Base-by-base conservation (phyloP, 345 rosid genomes). In the Hibiscus trionum region DNA sequence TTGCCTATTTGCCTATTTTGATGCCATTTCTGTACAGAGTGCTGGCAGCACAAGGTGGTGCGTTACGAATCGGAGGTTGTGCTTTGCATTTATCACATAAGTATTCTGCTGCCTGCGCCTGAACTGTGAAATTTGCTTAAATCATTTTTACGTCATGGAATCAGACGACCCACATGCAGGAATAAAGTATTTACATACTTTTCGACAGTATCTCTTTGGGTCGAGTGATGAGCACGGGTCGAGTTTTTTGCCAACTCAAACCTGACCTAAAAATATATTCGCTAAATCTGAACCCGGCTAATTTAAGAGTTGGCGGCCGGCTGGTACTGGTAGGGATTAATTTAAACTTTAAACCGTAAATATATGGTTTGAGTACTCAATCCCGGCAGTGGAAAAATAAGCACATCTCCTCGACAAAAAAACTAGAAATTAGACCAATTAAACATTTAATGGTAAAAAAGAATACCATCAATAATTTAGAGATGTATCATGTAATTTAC, bases 21-120 rank as follows among this genome's bases (percentile, higher is more conserved):
- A 90, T 90, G 71, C 97, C 90, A 49, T 82, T 76, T 81, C 91
- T 89, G 77, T 84, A 91, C 74, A 80, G 24, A 73, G 66, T 77
- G 82, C 88, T 87, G 17, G 88, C 91, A 16, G 72, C 56, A 59
- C 50, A 73, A 37, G 77, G 62, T 49, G 52, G 33, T 76, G 49
- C 83, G 67, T 66, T 64, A 66, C 61, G 67, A 66, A 65, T 24
- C 17, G 61, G 66, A 72, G 79, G 26, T 73, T 72, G 55, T 16
- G 39, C 70, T 71, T 78, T 81, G 63, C 73, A 77, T 69, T 63
- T 81, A 73, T 77, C 87, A 11, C 58, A 72, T 85, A 87, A 77
- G 74, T 87, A 88, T 72, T 80, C 87, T 72, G 84, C 81, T 49
- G 90, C 84, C 77, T 81, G 88, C 24, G 87, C 88, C 81, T 84